These are phyloP conservation scores for Pseudomicrostroma phylloplanum DNA, from an alignment of 1,284 basidiomycete genomes.

Conservation along the genomic window DNA sequence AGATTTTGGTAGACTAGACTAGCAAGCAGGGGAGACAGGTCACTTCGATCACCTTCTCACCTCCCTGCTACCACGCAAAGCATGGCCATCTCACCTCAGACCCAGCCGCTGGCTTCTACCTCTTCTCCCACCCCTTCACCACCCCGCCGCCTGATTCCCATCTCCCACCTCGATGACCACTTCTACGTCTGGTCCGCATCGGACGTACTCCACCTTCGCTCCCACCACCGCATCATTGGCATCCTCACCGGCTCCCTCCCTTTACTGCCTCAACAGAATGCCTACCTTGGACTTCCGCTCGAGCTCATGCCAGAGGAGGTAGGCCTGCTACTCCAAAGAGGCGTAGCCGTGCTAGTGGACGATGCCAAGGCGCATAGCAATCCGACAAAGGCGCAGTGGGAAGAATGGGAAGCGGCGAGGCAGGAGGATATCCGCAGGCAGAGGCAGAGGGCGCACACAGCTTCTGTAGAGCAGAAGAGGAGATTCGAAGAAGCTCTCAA, in stretches of 20 bases:
- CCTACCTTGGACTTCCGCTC: conserved; percentile 84
- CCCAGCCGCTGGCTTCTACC: neutral
- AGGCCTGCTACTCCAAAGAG: conserved; percentile 77
- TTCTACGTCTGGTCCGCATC: conserved; percentile 2
- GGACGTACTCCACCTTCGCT: conserved; percentile 15
- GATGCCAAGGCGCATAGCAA: conserved; percentile 62
- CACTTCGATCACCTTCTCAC: too few relatives aligned
- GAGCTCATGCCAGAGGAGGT: conserved; percentile 86
- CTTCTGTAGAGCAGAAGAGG: conserved; percentile 24
- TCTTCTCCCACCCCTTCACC: neutral
- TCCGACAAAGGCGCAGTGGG: conserved; percentile 54
- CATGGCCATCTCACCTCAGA: neutral
- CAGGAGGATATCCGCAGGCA: conserved; percentile 9
- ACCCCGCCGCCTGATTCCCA: neutral
- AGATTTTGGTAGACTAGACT: too few relatives aligned
- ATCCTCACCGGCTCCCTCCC: conserved; percentile 83
- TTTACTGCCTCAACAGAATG: conserved; percentile 90
- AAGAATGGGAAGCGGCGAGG: conserved; percentile 10
- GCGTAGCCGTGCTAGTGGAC: conserved; percentile 69
- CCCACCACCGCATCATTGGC: conserved; percentile 72
- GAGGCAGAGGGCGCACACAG: conserved; percentile 6
- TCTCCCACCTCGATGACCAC: neutral
- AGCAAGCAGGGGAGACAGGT: too few relatives aligned
- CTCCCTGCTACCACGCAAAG: neutral
- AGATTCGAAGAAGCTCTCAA: conserved; percentile 56